Conservation (phyloP, 169 alveolate genomes). For the Theileria annulata region DNA sequence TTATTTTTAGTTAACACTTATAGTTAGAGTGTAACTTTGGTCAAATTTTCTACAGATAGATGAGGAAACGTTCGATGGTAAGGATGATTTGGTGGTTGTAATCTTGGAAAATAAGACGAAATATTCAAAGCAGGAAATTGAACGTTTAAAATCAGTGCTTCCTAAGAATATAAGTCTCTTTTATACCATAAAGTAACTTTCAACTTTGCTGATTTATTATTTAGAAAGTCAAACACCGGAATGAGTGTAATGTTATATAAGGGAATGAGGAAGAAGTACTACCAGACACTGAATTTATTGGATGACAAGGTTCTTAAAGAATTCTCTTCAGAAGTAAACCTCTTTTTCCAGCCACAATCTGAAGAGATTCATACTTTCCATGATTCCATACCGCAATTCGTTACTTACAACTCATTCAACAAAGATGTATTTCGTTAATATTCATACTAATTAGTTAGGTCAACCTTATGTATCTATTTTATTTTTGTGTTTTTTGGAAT, state of each 20-base stretch:
- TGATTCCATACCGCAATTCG: conserved; percentile 43
- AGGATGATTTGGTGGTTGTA: conserved; percentile 58
- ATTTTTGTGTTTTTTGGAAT: too few relatives aligned
- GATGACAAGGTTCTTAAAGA: conserved; percentile 31
- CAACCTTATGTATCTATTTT: too few relatives aligned
- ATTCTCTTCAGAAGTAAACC: conserved; percentile 23
- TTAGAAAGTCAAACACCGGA: conserved; percentile 23
- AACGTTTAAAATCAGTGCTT: conserved; percentile 25
- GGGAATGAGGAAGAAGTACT: conserved; percentile 65
- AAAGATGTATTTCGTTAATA: conserved; percentile 1
- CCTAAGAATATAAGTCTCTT: conserved; percentile 42
- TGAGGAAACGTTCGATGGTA: conserved; percentile 45
- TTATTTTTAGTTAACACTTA: neutral
- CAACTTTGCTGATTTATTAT: neutral
- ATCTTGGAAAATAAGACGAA: conserved; percentile 3
- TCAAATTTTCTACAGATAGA: conserved; percentile 34
- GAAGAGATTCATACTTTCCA: conserved; percentile 30
- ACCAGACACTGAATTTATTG: conserved; percentile 14
- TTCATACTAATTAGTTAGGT: too few relatives aligned
- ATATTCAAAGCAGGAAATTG: conserved; percentile 17
- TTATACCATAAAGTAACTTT: conserved; percentile 54
- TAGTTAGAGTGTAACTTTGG: neutral
- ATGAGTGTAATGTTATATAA: conserved; percentile 51
- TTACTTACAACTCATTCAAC: conserved; percentile 40
- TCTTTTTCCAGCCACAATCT: conserved; percentile 55